These are phyloP conservation scores for Corymbia calophylla DNA, from an alignment of 441 rosid genomes.

Conservation along the genomic window DNA sequence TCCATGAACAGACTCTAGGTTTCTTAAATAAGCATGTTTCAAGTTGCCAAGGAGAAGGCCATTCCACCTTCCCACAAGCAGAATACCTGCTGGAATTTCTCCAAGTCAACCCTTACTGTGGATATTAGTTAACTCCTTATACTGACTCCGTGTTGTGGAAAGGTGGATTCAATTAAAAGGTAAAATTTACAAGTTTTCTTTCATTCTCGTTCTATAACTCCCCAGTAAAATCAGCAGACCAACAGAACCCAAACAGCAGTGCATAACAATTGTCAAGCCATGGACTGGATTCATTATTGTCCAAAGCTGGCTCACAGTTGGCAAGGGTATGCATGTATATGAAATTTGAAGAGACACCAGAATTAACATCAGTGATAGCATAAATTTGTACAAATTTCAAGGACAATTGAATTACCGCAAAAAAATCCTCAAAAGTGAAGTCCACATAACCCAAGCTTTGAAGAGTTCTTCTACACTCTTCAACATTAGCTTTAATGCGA, in stretches of 20 bases:
- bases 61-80: background rate
- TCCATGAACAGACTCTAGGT: background rate
- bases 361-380: background rate
- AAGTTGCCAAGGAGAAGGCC: background rate
- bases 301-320: background rate
- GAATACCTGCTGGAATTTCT: background rate
- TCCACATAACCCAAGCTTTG: constrained; percentile 85
- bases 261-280: background rate
- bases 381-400: background rate
- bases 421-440: constrained; percentile 94
- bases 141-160: background rate
- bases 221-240: background rate
- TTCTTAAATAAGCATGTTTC: background rate
- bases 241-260: background rate
- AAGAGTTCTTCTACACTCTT: constrained; percentile 34
- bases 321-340: background rate
- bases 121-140: background rate
- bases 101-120: background rate
- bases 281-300: background rate
- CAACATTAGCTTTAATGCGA: constrained; percentile 12
- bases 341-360: background rate
- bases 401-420: constrained; percentile 41
- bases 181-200: background rate
- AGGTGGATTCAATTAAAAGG: background rate
- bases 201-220: background rate